Evolutionary conservation across 2,329 filamentous ascomycete species (phyloP).

Genomic region (Alternaria triticina): DNA sequence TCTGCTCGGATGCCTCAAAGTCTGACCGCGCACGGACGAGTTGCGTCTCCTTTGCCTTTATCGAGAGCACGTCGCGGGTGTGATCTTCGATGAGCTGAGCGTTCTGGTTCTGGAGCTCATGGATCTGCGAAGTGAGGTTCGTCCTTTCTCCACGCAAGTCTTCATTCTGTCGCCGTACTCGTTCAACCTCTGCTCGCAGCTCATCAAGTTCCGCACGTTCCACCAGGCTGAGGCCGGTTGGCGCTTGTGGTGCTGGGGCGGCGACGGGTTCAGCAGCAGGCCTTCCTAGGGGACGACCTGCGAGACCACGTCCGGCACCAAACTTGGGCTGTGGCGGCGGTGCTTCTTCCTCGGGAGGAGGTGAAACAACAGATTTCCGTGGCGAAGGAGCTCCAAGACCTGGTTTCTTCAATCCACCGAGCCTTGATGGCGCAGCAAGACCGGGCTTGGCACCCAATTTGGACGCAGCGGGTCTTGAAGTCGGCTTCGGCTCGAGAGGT

Average conservation of each 20-base stretch:
- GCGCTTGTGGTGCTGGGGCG: slow-evolving; percentile 54
- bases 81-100: slow-evolving; percentile 97
- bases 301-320: slow-evolving; percentile 74
- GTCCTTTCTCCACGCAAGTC: slow-evolving; percentile 82
- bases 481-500: slow-evolving; percentile 65
- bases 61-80: slow-evolving; percentile 90
- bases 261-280: slow-evolving; percentile 72
- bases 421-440: slow-evolving; percentile 41
- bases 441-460: slow-evolving; percentile 51
- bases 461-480: slow-evolving; percentile 56
- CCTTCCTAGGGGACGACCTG: slow-evolving; percentile 83
- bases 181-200: slow-evolving; percentile 81
- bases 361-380: slow-evolving; percentile 53
- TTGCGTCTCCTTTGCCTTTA: slow-evolving; percentile 98
- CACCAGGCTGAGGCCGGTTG: slow-evolving; percentile 73
- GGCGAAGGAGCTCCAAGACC: slow-evolving; percentile 49
- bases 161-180: slow-evolving; percentile 75
- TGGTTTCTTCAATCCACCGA: slow-evolving; percentile 53
- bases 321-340: slow-evolving; percentile 63
- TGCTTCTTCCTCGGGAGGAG: slow-evolving; percentile 52
- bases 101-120: slow-evolving; percentile 96
- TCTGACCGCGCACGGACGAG: slow-evolving; percentile 90
- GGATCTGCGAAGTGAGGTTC: slow-evolving; percentile 83
- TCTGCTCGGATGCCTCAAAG: slow-evolving; percentile 84
- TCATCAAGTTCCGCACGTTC: slow-evolving; percentile 94